Conservation (phyloP, 2,329 filamentous ascomycete species). For the Aspergillus viridinutans region DNA sequence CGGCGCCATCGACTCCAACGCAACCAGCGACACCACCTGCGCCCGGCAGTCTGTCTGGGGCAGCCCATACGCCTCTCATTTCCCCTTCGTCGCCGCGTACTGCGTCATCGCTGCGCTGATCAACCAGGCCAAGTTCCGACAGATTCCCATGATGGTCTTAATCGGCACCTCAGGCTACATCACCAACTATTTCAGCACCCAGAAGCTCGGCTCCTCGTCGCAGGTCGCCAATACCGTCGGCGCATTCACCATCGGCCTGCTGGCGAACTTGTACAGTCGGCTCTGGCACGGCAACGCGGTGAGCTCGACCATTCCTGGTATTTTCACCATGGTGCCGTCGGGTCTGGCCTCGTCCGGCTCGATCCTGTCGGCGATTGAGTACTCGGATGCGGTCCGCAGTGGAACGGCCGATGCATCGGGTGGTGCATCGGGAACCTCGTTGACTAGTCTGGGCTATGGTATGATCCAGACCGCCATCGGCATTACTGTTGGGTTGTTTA, state of each 20-base stretch:
- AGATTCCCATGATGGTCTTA: constrained; percentile 67
- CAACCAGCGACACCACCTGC: constrained; percentile 47
- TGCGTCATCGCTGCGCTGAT: constrained; percentile 70
- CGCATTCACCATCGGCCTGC: constrained; percentile 68
- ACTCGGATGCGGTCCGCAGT: constrained; percentile 48
- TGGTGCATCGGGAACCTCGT: constrained; percentile 12
- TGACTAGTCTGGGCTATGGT: constrained; percentile 36
- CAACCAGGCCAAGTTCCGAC: constrained; percentile 74
- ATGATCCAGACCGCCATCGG: constrained; percentile 46
- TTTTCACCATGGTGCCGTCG: constrained; percentile 65
- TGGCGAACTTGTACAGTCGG: constrained; percentile 73
- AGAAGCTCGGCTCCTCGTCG: constrained; percentile 58
- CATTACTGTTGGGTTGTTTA: constrained; percentile 44
- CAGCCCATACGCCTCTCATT: constrained; percentile 48
- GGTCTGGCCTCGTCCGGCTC: constrained; percentile 54
- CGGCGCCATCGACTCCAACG: constrained; percentile 53
- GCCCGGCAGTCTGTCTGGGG: constrained; percentile 42
- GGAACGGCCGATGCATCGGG: constrained; percentile 5
- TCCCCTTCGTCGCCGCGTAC: constrained; percentile 70
- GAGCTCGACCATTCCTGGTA: constrained; percentile 77
- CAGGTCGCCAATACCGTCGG: constrained; percentile 74
- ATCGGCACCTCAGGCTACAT: constrained; percentile 68
- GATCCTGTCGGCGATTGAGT: constrained; percentile 52
- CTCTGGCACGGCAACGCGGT: constrained; percentile 71
- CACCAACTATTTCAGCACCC: constrained; percentile 41